Evolutionary conservation across 2,329 filamentous ascomycete species (phyloP), one percentile per base, ranked within the genome.

Genomic region (Phialophora verrucosa): DNA sequence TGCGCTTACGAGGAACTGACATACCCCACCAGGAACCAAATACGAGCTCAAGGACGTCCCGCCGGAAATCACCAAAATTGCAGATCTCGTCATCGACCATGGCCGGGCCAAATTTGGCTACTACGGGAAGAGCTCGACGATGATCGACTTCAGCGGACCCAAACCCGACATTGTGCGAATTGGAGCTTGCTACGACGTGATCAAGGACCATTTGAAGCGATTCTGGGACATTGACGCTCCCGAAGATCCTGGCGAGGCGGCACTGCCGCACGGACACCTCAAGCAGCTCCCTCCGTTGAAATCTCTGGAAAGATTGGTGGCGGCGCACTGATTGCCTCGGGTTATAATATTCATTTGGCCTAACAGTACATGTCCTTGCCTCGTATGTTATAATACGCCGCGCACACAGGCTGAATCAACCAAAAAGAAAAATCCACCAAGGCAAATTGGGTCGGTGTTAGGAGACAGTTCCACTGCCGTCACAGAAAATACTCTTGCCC

Each of bases 71-170:
- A 32, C 59, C 2, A 65, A 62, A 6, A 70, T 70, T 1, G 76
- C 75, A 2, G 72, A 77, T 70, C 68, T 78, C 3, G 69, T 76
- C 6, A 65, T 78, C 12, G 73, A 78, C 55, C 76, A 78, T 59
- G 75, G 76, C 8, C 62, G 70, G 44, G 70, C 72, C 49, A 71
- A 73, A 47, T 76, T 69, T 56, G 57, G 66, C n/a, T 25, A 69
- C 17, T 73, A 74, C 23, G 66, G 74, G 8, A 62, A 69, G 12
- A 71, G 73, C 25, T 75, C 73, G 17, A 75, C 74, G 4, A 76
- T 76, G 65, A 70, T 76, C 44, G 69, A 76, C 58, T 74, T 76
- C 49, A 61, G 57, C n/a, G 56, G 56, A 14, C 35, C 32, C 5
- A 65, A 69, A 14, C 70, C 71, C 44, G 62, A 64, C 7, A 25